Conservation (phyloP, 306 rosid species). For the Malus sieversii region DNA sequence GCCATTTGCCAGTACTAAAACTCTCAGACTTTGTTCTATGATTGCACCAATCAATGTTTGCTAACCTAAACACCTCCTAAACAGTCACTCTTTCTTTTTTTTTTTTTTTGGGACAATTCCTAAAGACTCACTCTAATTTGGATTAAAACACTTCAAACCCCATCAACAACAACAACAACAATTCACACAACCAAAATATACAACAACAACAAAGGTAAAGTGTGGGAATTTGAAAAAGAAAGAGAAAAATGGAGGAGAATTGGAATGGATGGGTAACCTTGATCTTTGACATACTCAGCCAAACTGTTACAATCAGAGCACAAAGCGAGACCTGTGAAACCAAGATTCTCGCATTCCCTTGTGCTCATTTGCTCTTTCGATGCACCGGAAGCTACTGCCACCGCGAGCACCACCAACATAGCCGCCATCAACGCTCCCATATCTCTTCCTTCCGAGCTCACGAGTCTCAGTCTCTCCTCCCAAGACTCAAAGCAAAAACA, state of each 20-base stretch:
- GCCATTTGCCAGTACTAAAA: too few relatives aligned
- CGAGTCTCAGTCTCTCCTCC: background rate
- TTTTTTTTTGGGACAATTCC: too few relatives aligned
- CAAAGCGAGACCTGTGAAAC: conserved; percentile 78
- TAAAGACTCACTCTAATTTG: background rate
- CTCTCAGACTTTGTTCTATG: too few relatives aligned
- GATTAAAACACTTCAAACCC: background rate
- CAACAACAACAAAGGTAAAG: background rate
- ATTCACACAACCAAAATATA: background rate
- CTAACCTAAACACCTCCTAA: too few relatives aligned
- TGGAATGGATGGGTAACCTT: conserved; percentile 30
- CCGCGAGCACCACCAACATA: conserved; percentile 10
- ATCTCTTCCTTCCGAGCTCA: background rate
- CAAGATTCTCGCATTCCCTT: conserved; percentile 86
- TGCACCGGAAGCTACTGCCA: conserved; percentile 4
- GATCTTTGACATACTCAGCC: conserved; percentile 83
- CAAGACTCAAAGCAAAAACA: background rate
- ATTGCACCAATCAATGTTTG: background rate
- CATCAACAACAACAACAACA: background rate
- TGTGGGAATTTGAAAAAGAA: too few relatives aligned
- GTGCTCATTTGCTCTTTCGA: conserved; percentile 52
- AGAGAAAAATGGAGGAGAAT: too few relatives aligned
- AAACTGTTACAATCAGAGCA: conserved; percentile 85
- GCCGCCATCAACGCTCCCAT: conserved; percentile 25
- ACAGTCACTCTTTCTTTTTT: background rate